These are phyloP conservation scores for Amanita exitialis DNA, from an alignment of 768 basidiomycete species.

Conservation along the genomic window DNA sequence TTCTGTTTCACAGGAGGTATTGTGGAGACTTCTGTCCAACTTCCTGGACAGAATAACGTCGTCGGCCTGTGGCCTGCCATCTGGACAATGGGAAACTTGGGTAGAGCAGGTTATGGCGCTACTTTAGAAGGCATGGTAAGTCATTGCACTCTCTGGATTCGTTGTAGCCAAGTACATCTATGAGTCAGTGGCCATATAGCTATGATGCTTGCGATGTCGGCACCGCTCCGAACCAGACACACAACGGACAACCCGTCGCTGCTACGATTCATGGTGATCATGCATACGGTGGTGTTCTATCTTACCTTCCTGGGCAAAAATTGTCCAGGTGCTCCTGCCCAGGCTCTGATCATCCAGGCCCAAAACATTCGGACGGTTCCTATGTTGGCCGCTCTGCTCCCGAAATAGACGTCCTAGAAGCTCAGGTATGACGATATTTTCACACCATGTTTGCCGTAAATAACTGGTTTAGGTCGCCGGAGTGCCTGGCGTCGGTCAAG, in stretches of 20 bases:
- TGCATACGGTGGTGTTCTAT: slow-evolving; percentile 31
- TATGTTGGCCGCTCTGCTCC: slow-evolving; percentile 76
- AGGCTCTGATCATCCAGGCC: slow-evolving; percentile 74
- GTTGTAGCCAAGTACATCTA: slow-evolving; percentile 4
- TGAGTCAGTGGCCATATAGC: slow-evolving; percentile 63
- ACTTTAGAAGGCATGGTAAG: slow-evolving; percentile 65
- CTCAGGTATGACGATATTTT: slow-evolving; percentile 32
- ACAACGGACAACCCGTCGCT: slow-evolving; percentile 52
- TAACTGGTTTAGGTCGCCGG: slow-evolving; percentile 24
- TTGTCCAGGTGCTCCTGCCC: slow-evolving; percentile 77
- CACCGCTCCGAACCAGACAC: slow-evolving; percentile 66
- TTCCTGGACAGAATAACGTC: slow-evolving; percentile 56
- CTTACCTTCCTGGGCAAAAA: slow-evolving; percentile 67
- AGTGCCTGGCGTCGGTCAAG: slow-evolving; percentile 45
- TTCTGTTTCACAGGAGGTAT: slow-evolving; percentile 80
- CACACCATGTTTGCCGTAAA: slow-evolving; percentile 7
- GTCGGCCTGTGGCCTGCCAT: slow-evolving; percentile 68
- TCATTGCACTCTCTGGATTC: neutral
- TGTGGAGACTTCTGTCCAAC: slow-evolving; percentile 47
- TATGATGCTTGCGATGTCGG: slow-evolving; percentile 79
- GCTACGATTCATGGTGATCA: slow-evolving; percentile 49
- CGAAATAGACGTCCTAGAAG: slow-evolving; percentile 85
- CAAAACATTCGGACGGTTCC: slow-evolving; percentile 55
- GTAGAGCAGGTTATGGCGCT: slow-evolving; percentile 79
- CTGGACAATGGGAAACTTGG: slow-evolving; percentile 63